Conservation (phyloP, 2,329 filamentous ascomycete genomes). For the Sporothrix mexicana region DNA sequence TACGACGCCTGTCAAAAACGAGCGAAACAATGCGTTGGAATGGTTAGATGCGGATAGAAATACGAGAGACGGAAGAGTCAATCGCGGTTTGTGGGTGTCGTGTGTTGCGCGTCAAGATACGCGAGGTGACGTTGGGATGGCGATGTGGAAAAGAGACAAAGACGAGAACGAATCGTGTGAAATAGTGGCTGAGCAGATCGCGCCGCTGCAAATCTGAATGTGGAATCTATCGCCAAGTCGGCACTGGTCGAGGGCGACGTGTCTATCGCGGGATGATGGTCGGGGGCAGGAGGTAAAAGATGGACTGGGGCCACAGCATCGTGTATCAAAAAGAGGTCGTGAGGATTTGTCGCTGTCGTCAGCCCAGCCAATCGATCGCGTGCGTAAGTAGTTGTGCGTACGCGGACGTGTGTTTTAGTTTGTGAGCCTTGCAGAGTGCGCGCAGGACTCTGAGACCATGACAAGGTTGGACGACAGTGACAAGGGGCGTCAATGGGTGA, state of each 20-base stretch:
- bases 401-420: neutral
- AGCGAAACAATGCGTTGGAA: neutral
- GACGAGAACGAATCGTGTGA: neutral
- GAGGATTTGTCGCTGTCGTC: neutral
- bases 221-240: neutral
- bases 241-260: neutral
- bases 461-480: neutral
- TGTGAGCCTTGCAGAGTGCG: neutral
- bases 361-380: slow-evolving; percentile 21
- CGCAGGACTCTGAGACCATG: slow-evolving; percentile 8
- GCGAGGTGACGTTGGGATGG: neutral
- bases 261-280: slow-evolving; percentile 42
- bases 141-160: neutral
- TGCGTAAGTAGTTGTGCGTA: slow-evolving; percentile 12
- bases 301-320: slow-evolving; percentile 41
- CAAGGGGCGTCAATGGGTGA: neutral
- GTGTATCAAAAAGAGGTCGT: slow-evolving; percentile 35
- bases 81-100: no score
- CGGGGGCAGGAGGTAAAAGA: slow-evolving; percentile 37
- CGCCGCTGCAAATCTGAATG: neutral
- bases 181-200: neutral
- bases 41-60: neutral
- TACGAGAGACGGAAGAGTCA: neutral
- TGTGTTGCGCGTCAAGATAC: neutral
- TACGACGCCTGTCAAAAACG: slow-evolving; percentile 12